Evolutionary conservation across 768 basidiomycete genomes (phyloP).

Genomic region (Russula sp.): DNA sequence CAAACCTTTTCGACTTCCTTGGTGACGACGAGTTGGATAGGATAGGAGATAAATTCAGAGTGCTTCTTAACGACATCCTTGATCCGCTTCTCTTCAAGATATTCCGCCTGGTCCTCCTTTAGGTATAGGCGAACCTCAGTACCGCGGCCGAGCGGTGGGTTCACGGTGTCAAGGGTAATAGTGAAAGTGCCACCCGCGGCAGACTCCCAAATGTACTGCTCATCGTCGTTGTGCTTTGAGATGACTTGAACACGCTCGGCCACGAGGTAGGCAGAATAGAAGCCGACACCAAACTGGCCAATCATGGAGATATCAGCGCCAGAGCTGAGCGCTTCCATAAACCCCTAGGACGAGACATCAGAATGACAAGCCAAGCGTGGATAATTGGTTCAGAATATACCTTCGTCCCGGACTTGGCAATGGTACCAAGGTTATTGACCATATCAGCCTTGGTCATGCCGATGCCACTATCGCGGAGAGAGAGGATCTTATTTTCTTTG

Average conservation of each 20-base stretch:
- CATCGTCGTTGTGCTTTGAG: conserved; percentile 99
- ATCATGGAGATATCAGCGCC: conserved; percentile 95
- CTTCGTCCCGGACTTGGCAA: conserved; percentile 93
- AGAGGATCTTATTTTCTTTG: conserved; percentile 90
- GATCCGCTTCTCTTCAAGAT: conserved; percentile 98
- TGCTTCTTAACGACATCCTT: conserved; percentile 99
- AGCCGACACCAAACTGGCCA: conserved; percentile 99
- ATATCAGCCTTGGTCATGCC: conserved; percentile 99
- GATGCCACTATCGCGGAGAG: conserved; percentile 93
- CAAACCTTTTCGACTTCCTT: conserved; percentile 99
- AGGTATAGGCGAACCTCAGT: conserved; percentile 88
- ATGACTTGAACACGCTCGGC: conserved; percentile 98
- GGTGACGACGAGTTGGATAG: conserved; percentile 95
- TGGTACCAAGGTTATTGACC: conserved; percentile 98
- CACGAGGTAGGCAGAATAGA: conserved; percentile 99
- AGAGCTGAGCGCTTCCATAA: conserved; percentile 97
- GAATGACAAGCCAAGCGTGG: background rate
- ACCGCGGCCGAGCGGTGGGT: conserved; percentile 90
- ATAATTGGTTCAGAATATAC: conserved; percentile 39
- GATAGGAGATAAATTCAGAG: conserved; percentile 99
- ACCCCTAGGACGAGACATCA: conserved; percentile 56
- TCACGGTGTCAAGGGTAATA: conserved; percentile 89
- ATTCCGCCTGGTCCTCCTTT: conserved; percentile 99
- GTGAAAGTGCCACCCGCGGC: conserved; percentile 99
- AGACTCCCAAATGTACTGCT: conserved; percentile 99